Evolutionary conservation across 2,329 filamentous ascomycete genomes (phyloP).

Genomic region (Cladobotryum protrusum): DNA sequence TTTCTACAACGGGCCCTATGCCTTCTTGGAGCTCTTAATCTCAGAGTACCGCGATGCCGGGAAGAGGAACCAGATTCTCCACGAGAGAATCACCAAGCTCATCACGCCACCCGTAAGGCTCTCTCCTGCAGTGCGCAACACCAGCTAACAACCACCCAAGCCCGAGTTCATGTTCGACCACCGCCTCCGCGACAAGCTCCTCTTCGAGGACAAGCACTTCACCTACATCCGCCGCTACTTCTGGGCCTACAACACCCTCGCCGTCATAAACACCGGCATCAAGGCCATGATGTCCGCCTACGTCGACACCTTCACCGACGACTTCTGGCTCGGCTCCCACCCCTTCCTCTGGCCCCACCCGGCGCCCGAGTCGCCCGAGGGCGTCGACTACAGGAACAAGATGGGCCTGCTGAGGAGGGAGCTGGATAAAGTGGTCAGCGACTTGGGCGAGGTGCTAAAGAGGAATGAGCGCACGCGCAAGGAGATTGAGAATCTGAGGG

Average conservation of each 20-base stretch:
- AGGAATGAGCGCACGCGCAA: constrained; percentile 48
- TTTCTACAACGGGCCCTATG: constrained; percentile 55
- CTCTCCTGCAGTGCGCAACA: not conserved
- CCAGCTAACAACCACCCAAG: constrained; percentile 16
- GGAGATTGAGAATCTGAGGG: constrained; percentile 51
- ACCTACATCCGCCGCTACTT: constrained; percentile 58
- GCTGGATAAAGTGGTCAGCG: constrained; percentile 45
- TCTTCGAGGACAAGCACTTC: constrained; percentile 56
- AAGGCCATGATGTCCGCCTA: constrained; percentile 52
- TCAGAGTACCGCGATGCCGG: constrained; percentile 56
- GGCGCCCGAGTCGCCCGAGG: constrained; percentile 32
- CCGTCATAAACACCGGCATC: constrained; percentile 53
- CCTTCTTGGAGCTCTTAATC: constrained; percentile 52
- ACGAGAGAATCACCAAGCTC: constrained; percentile 50
- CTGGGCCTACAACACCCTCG: constrained; percentile 56
- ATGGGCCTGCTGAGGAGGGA: constrained; percentile 41
- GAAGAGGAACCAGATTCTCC: constrained; percentile 51
- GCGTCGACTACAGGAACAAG: constrained; percentile 41
- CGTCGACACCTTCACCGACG: constrained; percentile 50
- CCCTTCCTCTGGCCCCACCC: constrained; percentile 50
- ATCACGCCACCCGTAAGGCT: constrained; percentile 47
- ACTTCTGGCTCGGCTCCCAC: constrained; percentile 52
- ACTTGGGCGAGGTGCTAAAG: constrained; percentile 40
- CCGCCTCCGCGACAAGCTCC: constrained; percentile 47
- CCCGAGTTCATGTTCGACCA: constrained; percentile 53